Evolutionary conservation across 495 filamentous ascomycete species (phyloP), one percentile per base, ranked within the genome.

Genomic region (Aspergillus diversus): DNA sequence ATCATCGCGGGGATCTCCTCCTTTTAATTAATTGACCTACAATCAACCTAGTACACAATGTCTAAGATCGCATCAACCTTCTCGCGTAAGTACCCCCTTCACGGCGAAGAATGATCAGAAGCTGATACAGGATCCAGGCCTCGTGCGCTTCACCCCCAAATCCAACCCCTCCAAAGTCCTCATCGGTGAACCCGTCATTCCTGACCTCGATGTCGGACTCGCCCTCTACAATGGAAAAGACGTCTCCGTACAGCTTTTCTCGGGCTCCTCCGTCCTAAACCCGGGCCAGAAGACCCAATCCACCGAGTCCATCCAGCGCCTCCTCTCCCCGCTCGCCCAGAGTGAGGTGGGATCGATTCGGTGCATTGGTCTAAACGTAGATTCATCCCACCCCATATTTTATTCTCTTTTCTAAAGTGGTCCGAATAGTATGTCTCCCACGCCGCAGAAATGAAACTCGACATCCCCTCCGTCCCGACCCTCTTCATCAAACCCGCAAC

Each of bases 401-500:
- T 7, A 16, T 16, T n/a, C 15, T 7, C 33, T 33, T 31, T 47
- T 11, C 7, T 21, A 33, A 27, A 27, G 21, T 27, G 21, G 21
- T 27, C 21, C 21, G 21, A 27, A 27, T 39, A 87, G 84, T 95
- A 95, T 71, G 84, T 80, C 12, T 79, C 87, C 16, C 92, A 95
- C 67, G 92, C 92, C 3, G 84, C 84, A 63, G 92, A 95, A 82
- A 84, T 88, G 67, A 83, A 82, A 7, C 85, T 93, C 73, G 79
- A 85, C 1, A 80, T 94, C 60, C 92, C 92, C 2, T 82, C 86
- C 62, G 87, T 87, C 43, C 92, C 92, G 5, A 84, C 91, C 13
- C 71, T 96, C 31, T 95, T 95, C 74, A 90, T 91, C 70, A 96
- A 96, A 75, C 92, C 92, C 6, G 66, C 79, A 8, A 91, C 90